Conservation (phyloP, 2,329 filamentous ascomycete genomes). For the Fusarium sp. region DNA sequence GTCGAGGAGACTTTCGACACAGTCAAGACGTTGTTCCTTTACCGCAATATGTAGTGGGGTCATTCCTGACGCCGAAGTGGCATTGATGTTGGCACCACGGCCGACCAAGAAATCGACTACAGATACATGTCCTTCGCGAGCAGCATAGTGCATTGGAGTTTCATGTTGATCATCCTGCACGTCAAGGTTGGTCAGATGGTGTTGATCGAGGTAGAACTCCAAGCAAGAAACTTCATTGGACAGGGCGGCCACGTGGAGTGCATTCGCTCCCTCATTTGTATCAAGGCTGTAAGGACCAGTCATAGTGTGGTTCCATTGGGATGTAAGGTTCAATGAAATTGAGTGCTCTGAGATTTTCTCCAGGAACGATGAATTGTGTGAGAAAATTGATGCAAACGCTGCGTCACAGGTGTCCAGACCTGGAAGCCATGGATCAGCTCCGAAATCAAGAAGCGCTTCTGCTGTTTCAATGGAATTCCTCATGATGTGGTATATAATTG, state of each 20-base stretch:
- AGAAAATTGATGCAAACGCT: not conserved
- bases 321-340: accelerated
- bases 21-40: accelerated
- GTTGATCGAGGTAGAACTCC: not conserved
- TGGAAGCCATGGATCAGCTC: conserved; percentile 15
- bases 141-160: conserved; percentile 23
- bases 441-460: conserved; percentile 1
- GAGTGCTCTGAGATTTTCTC: not conserved
- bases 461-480: not conserved
- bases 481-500: not conserved
- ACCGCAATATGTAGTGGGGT: conserved; percentile 13
- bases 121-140: not conserved
- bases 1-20: not conserved
- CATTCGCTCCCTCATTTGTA: not conserved
- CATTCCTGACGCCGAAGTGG: not conserved
- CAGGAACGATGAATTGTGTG: not conserved
- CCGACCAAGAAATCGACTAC: not conserved
- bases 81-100: conserved; percentile 10
- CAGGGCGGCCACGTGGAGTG: not conserved
- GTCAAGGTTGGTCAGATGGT: not conserved
- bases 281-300: too few relatives aligned
- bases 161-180: not conserved
- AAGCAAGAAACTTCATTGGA: not conserved
- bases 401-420: not conserved
- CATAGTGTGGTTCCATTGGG: not conserved